Evolutionary conservation across 495 filamentous ascomycete species (phyloP).

Genomic region (Neurospora hispaniola): DNA sequence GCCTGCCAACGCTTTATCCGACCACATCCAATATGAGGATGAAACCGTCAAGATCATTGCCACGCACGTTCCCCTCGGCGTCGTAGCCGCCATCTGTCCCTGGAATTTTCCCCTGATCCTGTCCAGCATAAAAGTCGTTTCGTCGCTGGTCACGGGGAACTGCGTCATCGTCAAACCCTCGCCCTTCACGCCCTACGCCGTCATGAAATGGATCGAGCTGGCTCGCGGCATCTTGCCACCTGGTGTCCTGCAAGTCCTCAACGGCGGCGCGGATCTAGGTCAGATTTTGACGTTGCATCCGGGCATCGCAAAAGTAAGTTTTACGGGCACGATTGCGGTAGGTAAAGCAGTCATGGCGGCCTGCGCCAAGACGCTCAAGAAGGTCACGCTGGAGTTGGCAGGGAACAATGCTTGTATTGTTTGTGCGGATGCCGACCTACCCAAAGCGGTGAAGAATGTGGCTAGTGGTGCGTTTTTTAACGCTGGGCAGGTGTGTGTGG

Average conservation of each 20-base stretch:
- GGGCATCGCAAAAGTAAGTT: slow-evolving; percentile 56
- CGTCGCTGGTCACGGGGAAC: slow-evolving; percentile 49
- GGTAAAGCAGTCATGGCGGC: slow-evolving; percentile 54
- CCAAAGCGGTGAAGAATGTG: slow-evolving; percentile 40
- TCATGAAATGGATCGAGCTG: slow-evolving; percentile 53
- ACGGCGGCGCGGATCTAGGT: slow-evolving; percentile 57
- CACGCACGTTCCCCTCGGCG: slow-evolving; percentile 42
- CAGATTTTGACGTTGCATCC: slow-evolving; percentile 46
- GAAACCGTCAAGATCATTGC: slow-evolving; percentile 36
- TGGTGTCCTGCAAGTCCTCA: slow-evolving; percentile 57
- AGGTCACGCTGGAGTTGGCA: slow-evolving; percentile 40
- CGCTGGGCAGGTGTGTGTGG: slow-evolving; percentile 45
- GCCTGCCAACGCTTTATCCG: neutral
- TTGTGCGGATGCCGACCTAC: slow-evolving; percentile 54
- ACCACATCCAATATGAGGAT: slow-evolving; percentile 41
- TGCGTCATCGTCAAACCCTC: slow-evolving; percentile 54
- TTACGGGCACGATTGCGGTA: slow-evolving; percentile 55
- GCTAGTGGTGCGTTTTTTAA: slow-evolving; percentile 49
- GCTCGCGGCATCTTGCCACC: slow-evolving; percentile 49
- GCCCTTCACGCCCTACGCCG: slow-evolving; percentile 59
- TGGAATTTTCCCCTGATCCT: slow-evolving; percentile 58
- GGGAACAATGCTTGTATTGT: slow-evolving; percentile 63
- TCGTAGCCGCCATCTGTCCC: slow-evolving; percentile 46
- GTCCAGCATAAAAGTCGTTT: slow-evolving; percentile 43
- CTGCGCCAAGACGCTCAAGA: slow-evolving; percentile 52